Evolutionary conservation across 2,329 filamentous ascomycete species (phyloP).

Genomic region (Cladosporium phlei): DNA sequence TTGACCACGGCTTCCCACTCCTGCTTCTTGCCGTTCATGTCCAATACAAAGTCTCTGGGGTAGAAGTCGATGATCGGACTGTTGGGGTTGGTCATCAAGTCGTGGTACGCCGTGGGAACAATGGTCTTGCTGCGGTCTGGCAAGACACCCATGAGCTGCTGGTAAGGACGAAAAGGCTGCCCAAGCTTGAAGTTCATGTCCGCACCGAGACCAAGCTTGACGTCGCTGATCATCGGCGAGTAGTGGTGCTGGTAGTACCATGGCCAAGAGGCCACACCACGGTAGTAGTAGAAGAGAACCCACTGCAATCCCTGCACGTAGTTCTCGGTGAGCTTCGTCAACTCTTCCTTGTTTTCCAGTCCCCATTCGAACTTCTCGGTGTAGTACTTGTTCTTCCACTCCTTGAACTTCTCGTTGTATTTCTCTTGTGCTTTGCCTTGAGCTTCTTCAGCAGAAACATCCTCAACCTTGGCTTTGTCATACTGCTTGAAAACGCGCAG

Average conservation of each 20-base stretch:
- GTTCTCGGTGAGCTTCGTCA: conserved; percentile 82
- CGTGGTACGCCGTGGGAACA: conserved; percentile 80
- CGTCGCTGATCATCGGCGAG: conserved; percentile 93
- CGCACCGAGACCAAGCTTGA: conserved; percentile 79
- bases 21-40: conserved; percentile 99
- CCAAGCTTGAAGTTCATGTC: conserved; percentile 90
- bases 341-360: conserved; percentile 71
- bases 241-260: conserved; percentile 99
- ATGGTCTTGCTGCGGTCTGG: conserved; percentile 97
- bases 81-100: conserved; percentile 82
- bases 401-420: conserved; percentile 83
- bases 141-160: conserved; percentile 96
- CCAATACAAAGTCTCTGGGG: conserved; percentile 89
- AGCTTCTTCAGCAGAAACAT: conserved; percentile 72
- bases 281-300: conserved; percentile 98
- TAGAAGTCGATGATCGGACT: conserved; percentile 98
- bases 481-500: conserved; percentile 83
- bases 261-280: conserved; percentile 93
- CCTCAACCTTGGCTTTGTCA: conserved; percentile 81
- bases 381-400: conserved; percentile 96
- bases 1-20: conserved; percentile 99
- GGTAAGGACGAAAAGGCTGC: conserved; percentile 89
- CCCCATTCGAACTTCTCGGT: conserved; percentile 86
- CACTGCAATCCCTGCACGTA: conserved; percentile 97
- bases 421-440: conserved; percentile 74